Evolutionary conservation across 352 stramenopile genomes (phyloP), one percentile per base, ranked within the genome.

Genomic region (Plasmopara halstedii): DNA sequence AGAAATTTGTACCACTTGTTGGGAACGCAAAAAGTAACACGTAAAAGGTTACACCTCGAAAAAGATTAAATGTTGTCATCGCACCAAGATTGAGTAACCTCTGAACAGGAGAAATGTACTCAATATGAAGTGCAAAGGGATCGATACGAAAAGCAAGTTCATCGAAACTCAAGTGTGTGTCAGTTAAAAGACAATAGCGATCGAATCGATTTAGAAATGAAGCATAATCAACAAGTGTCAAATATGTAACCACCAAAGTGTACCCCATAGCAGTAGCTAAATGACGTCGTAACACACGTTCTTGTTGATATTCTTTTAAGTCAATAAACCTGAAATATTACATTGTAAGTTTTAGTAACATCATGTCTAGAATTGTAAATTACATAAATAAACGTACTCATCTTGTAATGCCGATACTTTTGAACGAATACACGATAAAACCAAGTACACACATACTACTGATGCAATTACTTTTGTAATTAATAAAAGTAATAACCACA

Each of bases 151-250:
- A 50, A 13, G 70, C 61, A 1, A 79, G 48, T 1, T 25, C 33
- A 39, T 77, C 70, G 22, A 79, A 73, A 25, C 56, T 46, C 31
- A 66, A 9, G 14, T 44, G 26, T 21, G 47, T 49, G 32, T 56
- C 10, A 3, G 55, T 46, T 26, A 73, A 38, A n/a, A 85, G 54
- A 23, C 73, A 85, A 41, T 61, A 83, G 10, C 46, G 63, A 34
- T 81, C 70, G 38, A 86, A 71, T 4, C 66, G 69, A 35, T 78
- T 83, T 18, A 86, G 45, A 25, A 84, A 25, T n/a, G 73, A 85
- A 18, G 70, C 70, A 42, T 77, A 80, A 20, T 72, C 47, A 4
- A 83, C 20, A 21, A 87, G 46, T 4, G 75, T 71, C 42, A 78
- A 33, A 40, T 67, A 83, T 3, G 62, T 83, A 22, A 70, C 38